These are phyloP conservation scores for Pezicula neosporulosa DNA, from an alignment of 2,329 filamentous ascomycete species.

Conservation along the genomic window DNA sequence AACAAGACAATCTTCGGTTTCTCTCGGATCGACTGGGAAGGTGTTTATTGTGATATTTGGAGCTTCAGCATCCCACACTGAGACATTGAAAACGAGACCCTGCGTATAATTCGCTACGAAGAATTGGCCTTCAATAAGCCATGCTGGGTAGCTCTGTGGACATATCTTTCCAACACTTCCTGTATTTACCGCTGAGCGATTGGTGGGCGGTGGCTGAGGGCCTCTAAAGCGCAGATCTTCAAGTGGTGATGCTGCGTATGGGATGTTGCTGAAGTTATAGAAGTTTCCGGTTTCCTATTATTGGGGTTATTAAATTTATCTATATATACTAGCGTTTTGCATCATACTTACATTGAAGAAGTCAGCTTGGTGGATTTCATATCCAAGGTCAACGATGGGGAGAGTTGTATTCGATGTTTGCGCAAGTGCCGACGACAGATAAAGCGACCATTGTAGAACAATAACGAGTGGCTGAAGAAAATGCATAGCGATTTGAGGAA, in stretches of 20 bases:
- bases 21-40: not conserved
- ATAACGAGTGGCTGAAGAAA: no score
- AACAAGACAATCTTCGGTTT: constrained; percentile 41
- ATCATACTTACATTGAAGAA: not conserved
- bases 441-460: not conserved
- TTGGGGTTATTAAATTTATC: not conserved
- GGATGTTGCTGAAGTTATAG: constrained; percentile 27
- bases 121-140: constrained; percentile 25
- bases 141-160: constrained; percentile 31
- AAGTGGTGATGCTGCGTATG: constrained; percentile 38
- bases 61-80: not conserved
- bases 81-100: not conserved
- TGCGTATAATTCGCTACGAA: constrained; percentile 37
- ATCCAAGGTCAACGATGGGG: not conserved
- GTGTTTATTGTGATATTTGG: not conserved
- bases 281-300: not conserved
- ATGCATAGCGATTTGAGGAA: no score
- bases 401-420: not conserved
- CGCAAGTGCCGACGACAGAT: not conserved
- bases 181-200: constrained; percentile 21
- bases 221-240: constrained; percentile 39
- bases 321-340: not conserved
- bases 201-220: constrained; percentile 27
- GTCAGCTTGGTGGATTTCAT: not conserved
- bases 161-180: constrained; percentile 28